Percentiles rank a stretch among this genome's conserved stretches.
These are phyloP conservation scores for Capsicum baccatum DNA, from an alignment of 257 asterid genomes.

Conservation along the genomic window DNA sequence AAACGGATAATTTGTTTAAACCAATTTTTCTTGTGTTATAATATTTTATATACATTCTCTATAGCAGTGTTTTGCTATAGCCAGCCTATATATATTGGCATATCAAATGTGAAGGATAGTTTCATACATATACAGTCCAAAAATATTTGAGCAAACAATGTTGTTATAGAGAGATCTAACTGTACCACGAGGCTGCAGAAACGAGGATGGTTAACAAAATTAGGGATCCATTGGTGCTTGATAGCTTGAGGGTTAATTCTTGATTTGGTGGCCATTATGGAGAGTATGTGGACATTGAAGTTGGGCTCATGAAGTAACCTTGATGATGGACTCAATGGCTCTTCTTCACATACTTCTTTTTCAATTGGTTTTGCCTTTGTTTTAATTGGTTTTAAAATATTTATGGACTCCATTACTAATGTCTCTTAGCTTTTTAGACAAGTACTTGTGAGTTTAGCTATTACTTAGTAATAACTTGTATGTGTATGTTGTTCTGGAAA, in stretches of 20 bases:
- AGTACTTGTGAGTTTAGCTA: not conserved
- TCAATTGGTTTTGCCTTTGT: not conserved
- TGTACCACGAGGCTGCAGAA: slow-evolving; percentile 12
- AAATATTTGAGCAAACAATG: not conserved
- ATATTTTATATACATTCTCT: not conserved
- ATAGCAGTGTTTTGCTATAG: not conserved
- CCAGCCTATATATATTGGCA: not conserved
- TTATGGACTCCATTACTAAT: not conserved
- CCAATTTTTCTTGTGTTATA: not conserved
- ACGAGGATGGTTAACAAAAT: slow-evolving; percentile 25
- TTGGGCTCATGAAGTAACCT: slow-evolving; percentile 21
- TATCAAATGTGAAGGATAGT: not conserved
- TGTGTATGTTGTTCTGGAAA: not conserved
- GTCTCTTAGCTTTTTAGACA: not conserved
- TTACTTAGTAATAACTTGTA: not conserved
- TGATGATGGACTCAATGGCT: slow-evolving; percentile 27
- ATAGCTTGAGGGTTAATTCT: not conserved
- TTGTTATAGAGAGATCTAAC: not conserved
- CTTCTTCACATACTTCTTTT: not conserved
- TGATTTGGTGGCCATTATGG: not conserved
- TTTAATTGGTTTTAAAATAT: not conserved
- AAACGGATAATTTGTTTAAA: not conserved
- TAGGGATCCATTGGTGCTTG: not conserved
- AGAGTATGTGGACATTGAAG: not conserved
- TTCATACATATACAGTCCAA: not conserved